Evolutionary conservation across 129 eudicot species (phyloP).

Genomic region (Erigeron canadensis): DNA sequence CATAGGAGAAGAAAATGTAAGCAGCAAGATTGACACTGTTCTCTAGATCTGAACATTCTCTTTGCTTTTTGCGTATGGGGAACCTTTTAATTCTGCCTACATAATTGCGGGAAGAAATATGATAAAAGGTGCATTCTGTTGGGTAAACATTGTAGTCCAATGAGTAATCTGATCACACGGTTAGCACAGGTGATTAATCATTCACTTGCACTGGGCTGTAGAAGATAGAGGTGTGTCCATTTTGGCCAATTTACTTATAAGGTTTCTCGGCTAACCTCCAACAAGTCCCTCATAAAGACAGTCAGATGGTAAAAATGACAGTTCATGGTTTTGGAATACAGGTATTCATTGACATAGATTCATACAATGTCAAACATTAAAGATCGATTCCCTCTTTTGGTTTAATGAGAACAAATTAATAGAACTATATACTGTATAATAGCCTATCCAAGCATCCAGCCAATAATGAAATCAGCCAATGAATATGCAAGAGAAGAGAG

Average conservation of each 20-base stretch:
- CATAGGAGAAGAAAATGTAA: no score
- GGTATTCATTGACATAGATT: no score
- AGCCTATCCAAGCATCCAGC: background rate
- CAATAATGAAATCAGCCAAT: background rate
- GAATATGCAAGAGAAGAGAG: background rate
- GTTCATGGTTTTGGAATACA: no score
- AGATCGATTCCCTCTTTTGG: background rate
- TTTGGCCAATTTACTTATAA: background rate
- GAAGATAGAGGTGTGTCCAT: background rate
- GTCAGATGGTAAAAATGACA: no score
- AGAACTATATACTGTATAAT: background rate
- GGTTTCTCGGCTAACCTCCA: no score
- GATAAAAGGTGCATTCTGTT: slow-evolving; percentile 69
- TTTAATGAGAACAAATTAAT: background rate
- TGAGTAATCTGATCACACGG: background rate
- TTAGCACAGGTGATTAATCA: background rate
- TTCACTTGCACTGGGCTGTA: background rate
- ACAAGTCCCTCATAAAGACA: no score
- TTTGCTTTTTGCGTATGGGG: slow-evolving; percentile 55
- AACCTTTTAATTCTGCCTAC: slow-evolving; percentile 85
- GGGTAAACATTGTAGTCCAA: background rate
- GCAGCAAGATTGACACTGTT: background rate
- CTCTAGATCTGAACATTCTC: slow-evolving; percentile 16
- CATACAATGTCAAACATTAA: no score
- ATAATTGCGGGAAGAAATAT: slow-evolving; percentile 80